Evolutionary conservation across 306 rosid genomes (phyloP).

Genomic region (Dryas alaskensis): DNA sequence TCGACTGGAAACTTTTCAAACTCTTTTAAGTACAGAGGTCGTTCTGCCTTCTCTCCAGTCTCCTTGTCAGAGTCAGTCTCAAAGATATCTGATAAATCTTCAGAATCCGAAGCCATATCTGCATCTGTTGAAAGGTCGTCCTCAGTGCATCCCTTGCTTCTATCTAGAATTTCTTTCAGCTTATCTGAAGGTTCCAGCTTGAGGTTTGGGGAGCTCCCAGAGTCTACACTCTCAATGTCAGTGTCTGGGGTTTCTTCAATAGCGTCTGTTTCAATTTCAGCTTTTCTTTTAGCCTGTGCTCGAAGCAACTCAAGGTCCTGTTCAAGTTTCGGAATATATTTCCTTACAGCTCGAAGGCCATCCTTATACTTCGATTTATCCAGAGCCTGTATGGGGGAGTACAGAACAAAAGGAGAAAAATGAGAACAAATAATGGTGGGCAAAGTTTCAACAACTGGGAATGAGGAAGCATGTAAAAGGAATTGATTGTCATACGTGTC

Average conservation of each 20-base stretch:
- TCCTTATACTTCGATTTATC: slow-evolving; percentile 90
- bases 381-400: slow-evolving; percentile 62
- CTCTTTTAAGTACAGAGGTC: slow-evolving; percentile 72
- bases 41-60: slow-evolving; percentile 36
- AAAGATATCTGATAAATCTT: slow-evolving; percentile 69
- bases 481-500: background rate
- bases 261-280: slow-evolving; percentile 34
- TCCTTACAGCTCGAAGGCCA: slow-evolving; percentile 82
- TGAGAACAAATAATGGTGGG: slow-evolving; percentile 5
- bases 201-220: slow-evolving; percentile 36
- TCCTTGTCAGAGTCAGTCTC: slow-evolving; percentile 68
- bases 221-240: slow-evolving; percentile 27
- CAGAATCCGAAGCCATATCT: slow-evolving; percentile 53
- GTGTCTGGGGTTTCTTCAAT: slow-evolving; percentile 40
- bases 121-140: slow-evolving; percentile 45
- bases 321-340: slow-evolving; percentile 69
- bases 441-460: background rate
- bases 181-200: slow-evolving; percentile 36
- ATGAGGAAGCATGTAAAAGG: background rate
- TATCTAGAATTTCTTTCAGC: slow-evolving; percentile 32
- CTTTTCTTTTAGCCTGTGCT: slow-evolving; percentile 46
- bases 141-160: slow-evolving; percentile 31
- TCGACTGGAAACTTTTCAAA: slow-evolving; percentile 61
- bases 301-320: slow-evolving; percentile 81
- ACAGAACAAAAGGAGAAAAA: slow-evolving; percentile 7